These are phyloP conservation scores for Geranium brycei DNA, from an alignment of 345 rosid genomes.

Conservation along the genomic window DNA sequence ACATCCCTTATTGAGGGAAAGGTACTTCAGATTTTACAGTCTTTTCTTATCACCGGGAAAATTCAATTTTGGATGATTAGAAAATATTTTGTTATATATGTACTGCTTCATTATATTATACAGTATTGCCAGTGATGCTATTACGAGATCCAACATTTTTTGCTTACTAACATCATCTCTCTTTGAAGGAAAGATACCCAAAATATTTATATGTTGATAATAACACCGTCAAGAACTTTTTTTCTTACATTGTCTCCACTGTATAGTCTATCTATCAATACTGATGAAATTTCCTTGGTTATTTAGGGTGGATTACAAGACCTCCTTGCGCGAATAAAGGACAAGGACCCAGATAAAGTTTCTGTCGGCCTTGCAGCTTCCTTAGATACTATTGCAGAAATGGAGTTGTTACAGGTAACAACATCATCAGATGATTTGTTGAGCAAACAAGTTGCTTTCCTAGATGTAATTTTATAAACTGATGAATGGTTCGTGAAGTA, in stretches of 20 bases:
- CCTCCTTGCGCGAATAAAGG: constrained; percentile 57
- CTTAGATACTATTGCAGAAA: constrained; percentile 65
- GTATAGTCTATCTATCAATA: neutral
- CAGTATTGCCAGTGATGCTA: too few species aligned
- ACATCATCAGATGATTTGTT: neutral
- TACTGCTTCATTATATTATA: too few species aligned
- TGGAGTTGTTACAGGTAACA: constrained; percentile 77
- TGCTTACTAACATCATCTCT: too few species aligned
- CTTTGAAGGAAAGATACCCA: too few species aligned
- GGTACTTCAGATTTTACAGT: constrained; percentile 21
- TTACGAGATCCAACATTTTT: too few species aligned
- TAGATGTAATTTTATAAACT: too few species aligned
- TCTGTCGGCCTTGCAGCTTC: constrained; percentile 78
- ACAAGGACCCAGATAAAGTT: constrained; percentile 84
- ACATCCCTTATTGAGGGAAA: constrained; percentile 65
- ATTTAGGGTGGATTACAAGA: constrained; percentile 72
- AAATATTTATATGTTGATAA: too few species aligned
- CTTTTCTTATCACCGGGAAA: too few species aligned
- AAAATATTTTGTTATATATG: too few species aligned
- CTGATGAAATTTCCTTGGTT: constrained; percentile 10
- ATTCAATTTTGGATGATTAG: too few species aligned
- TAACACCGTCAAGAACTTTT: too few species aligned
- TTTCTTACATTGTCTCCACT: neutral
- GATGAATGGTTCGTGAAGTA: too few species aligned
- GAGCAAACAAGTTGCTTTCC: neutral